These are phyloP conservation scores for Backusella morwellensis DNA, from an alignment of 192 early-diverging fungal genomes.

Conservation along the genomic window DNA sequence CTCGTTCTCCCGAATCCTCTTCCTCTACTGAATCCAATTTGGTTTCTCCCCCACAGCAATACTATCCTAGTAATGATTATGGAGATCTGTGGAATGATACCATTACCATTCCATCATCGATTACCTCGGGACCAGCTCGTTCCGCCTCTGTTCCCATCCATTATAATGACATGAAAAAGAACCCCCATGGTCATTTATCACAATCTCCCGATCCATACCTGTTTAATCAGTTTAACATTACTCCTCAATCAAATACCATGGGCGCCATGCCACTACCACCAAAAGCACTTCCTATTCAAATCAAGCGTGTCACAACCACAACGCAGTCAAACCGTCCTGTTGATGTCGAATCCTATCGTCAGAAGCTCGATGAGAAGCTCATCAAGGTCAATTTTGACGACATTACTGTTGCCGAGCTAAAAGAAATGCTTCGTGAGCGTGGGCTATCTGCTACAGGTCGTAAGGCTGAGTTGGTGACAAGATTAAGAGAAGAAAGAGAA, in stretches of 20 bases:
- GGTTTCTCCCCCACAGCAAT: slow-evolving; percentile 2
- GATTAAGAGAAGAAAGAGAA: slow-evolving; percentile 2
- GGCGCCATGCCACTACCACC: background rate
- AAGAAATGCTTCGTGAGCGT: slow-evolving; percentile 19
- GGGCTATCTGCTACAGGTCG: slow-evolving; percentile 12
- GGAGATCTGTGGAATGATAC: background rate
- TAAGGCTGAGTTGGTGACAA: slow-evolving; percentile 17
- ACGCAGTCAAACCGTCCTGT: background rate
- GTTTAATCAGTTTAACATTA: background rate
- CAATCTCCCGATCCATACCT: background rate
- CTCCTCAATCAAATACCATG: background rate
- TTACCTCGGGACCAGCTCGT: background rate
- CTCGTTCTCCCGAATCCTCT: slow-evolving; percentile 8
- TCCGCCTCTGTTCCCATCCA: slow-evolving; percentile 14
- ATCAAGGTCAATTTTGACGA: slow-evolving; percentile 27
- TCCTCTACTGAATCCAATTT: slow-evolving; percentile 11
- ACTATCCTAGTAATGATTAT: background rate
- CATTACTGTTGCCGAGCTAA: slow-evolving; percentile 26
- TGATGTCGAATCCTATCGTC: background rate
- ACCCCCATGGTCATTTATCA: background rate
- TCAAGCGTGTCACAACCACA: background rate
- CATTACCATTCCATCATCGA: background rate
- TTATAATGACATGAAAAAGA: background rate
- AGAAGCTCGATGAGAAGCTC: slow-evolving; percentile 14
- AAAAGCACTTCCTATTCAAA: slow-evolving; percentile 13